Percentiles rank a stretch among this genome's conserved stretches.
These are phyloP conservation scores for Arthrinium puccinioides DNA, from an alignment of 2,329 filamentous ascomycete species.

Conservation along the genomic window DNA sequence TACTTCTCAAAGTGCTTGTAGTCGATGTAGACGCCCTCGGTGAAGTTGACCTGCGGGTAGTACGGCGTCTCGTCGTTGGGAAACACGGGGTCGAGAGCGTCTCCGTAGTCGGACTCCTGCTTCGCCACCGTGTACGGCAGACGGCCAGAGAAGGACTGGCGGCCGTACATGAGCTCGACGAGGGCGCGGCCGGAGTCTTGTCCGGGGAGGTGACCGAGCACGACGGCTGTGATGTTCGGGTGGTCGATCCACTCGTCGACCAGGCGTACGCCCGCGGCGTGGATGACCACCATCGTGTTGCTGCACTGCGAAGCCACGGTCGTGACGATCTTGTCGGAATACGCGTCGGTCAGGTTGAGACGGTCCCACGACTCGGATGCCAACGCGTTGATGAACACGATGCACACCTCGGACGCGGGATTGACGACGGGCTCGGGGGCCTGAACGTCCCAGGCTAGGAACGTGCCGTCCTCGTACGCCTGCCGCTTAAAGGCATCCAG, in stretches of 20 bases:
- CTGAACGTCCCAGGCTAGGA: slow-evolving; percentile 40
- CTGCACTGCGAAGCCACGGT: slow-evolving; percentile 41
- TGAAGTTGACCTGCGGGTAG: slow-evolving; percentile 32
- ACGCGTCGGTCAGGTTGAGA: slow-evolving; percentile 9
- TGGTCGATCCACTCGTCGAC: slow-evolving; percentile 53
- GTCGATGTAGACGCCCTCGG: slow-evolving; percentile 56
- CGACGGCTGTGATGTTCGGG: slow-evolving; percentile 65
- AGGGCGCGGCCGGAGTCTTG: slow-evolving; percentile 70
- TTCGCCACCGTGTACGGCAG: slow-evolving; percentile 45
- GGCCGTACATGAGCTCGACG: slow-evolving; percentile 66
- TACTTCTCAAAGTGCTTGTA: slow-evolving; percentile 56
- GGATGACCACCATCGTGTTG: slow-evolving; percentile 58
- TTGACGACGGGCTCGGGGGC: slow-evolving; percentile 22
- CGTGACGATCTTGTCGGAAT: slow-evolving; percentile 34
- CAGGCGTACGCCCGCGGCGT: slow-evolving; percentile 53
- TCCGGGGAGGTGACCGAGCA: slow-evolving; percentile 65
- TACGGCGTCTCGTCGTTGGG: slow-evolving; percentile 34
- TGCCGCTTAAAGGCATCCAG: slow-evolving; percentile 32
- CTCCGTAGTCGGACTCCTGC: slow-evolving; percentile 37
- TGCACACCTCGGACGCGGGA: slow-evolving; percentile 45
- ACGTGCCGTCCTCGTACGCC: slow-evolving; percentile 29
- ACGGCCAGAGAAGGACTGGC: slow-evolving; percentile 36
- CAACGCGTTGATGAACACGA: slow-evolving; percentile 51
- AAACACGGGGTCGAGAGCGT: slow-evolving; percentile 19
- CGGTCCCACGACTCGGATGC: slow-evolving; percentile 43